Evolutionary conservation across 495 filamentous ascomycete species (phyloP), one percentile per base, ranked within the genome.

Genomic region (Neurospora sp.): DNA sequence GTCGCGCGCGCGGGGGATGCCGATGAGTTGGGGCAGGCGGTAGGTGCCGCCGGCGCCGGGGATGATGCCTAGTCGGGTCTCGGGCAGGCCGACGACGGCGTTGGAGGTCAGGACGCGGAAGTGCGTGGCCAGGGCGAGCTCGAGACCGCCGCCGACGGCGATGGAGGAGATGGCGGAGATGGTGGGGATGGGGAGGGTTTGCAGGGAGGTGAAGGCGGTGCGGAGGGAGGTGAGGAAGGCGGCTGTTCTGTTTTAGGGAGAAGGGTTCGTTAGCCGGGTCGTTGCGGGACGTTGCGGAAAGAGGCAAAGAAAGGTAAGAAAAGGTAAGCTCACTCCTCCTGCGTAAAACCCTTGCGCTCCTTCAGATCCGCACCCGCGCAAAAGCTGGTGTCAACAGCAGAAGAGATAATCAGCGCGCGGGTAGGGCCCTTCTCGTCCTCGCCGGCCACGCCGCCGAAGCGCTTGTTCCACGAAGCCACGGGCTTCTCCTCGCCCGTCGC

Each of bases 301-400:
- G 31, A n/a, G n/a, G n/a, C n/a, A n/a, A n/a, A n/a, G n/a, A 54
- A 70, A 59, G 39, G 31, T 4, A 35, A 35, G n/a, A n/a, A 46
- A 46, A 12, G 54, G 38, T 9, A 72, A 5, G 76, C 84, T 71
- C 66, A 86, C 90, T 97, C 90, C 71, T 92, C 89, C 71, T 81
- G 84, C 4, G 87, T 91, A 81, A 98, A 93, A 0, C 83, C 86
- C 40, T 86, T 87, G 27, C 95, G 86, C 84, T 98, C 96, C 79
- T 97, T 98, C 73, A 99, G 81, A 76, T 99, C 95, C 2, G 96
- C 96, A 39, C 96, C 96, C 0, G 96, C 94, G 82, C 95, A 98
- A 82, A 99, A 99, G 71, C 89, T 89, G 3, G 87, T 84, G 54
- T 97, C 93, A 20, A 91, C 84, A 8, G 92, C 92, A 75, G 91